Base-by-base conservation (phyloP, 768 basidiomycete species). In the Termitomyces sp. region DNA sequence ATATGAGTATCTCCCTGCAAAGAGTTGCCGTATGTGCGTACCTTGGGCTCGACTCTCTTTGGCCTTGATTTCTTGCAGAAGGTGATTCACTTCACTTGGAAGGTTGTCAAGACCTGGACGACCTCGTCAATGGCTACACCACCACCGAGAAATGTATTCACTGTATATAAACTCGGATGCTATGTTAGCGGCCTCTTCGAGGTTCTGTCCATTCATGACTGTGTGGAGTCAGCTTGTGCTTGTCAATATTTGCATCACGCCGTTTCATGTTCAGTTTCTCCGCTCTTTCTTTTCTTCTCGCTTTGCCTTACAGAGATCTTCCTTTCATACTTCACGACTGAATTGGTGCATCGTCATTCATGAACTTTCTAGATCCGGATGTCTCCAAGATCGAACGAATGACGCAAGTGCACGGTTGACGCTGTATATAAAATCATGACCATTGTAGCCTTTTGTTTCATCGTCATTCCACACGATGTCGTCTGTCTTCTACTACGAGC, bases 161-260 rank as follows among this genome's bases (percentile, higher is more conserved):
- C 82, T 81, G 68, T 82, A 81, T 46, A 83, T 80, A 68, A 80
- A 83, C 66, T 83, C 82, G 1, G 78, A 75, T 16, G 80, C 80
- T 36, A 83, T 72, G 51, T 75, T 79, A 2, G 79, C 75, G 0
- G 81, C 82, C 64, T 83, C 82, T 63, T 83, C 82, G 36, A 78
- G 60, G 61, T 77, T 79, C 54, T 77, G 77, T 42, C 68, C 60
- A 47, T 67, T 70, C 66, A 73, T 72, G 28, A 34, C 47, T 45
- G 56, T 37, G 63, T 53, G 51, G 41, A 58, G 37, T 58, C 60
- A 59, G 54, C 45, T 47, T 28, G n/a, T 51, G 18, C 56, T 51
- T 65, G 51, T 50, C 29, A 22, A 12, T 61, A 51, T 59, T 58
- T 58, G 56, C 28, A 53, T 39, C 22, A 15, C 24, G 55, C n/a